These are phyloP conservation scores for Kwoniella shivajii DNA, from an alignment of 1,284 basidiomycete genomes.

Conservation along the genomic window DNA sequence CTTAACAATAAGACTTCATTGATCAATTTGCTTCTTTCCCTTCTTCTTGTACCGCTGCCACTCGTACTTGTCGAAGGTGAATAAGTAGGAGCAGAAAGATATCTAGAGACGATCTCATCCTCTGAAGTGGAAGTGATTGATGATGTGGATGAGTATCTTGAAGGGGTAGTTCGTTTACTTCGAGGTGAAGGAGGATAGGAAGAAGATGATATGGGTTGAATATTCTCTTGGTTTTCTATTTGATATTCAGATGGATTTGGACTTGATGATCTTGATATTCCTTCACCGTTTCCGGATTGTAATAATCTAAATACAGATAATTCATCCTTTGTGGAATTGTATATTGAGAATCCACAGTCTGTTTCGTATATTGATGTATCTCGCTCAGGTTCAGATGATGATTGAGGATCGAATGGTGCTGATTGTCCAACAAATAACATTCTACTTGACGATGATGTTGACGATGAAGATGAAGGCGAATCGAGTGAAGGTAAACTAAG, in stretches of 20 bases:
- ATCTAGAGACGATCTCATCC: slow-evolving; percentile 14
- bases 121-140: slow-evolving; percentile 1
- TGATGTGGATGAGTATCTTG: slow-evolving; percentile 10
- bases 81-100: slow-evolving; percentile 12
- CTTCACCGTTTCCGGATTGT: not conserved
- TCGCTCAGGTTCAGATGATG: not conserved
- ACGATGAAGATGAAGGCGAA: not conserved
- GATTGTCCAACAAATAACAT: not conserved
- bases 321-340: not conserved
- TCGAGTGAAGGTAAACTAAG: slow-evolving; percentile 7
- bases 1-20: slow-evolving; percentile 20
- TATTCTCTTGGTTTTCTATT: slow-evolving; percentile 37
- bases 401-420: not conserved
- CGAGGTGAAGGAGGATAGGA: slow-evolving; percentile 10
- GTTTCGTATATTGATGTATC: not conserved
- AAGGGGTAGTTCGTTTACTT: slow-evolving; percentile 11
- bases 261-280: slow-evolving; percentile 5
- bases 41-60: slow-evolving; percentile 17
- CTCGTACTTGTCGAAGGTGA: slow-evolving; percentile 3
- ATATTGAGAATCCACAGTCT: slow-evolving; percentile 5
- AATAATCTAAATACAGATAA: not conserved
- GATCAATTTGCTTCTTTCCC: slow-evolving; percentile 27
- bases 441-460: slow-evolving; percentile 24
- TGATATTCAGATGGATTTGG: slow-evolving; percentile 1
- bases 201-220: slow-evolving; percentile 18